These are phyloP conservation scores for Microsporum canis DNA, from an alignment of 2,329 filamentous ascomycete genomes.

Conservation along the genomic window DNA sequence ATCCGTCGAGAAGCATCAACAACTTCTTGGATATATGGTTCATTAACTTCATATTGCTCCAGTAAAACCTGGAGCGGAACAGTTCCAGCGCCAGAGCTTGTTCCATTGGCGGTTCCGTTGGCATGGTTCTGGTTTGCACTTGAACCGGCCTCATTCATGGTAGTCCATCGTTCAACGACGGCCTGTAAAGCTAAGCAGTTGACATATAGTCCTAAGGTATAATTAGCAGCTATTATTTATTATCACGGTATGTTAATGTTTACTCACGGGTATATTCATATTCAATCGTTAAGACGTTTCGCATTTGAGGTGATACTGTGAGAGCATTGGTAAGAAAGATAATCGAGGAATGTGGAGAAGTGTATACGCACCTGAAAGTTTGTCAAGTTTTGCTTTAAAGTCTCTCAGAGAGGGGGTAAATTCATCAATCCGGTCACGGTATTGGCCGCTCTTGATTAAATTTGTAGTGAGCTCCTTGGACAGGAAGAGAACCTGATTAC, in stretches of 20 bases:
- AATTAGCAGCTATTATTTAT: slow-evolving; percentile 9
- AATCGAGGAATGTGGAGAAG: background rate
- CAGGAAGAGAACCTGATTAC: slow-evolving; percentile 78
- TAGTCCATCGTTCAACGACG: slow-evolving; percentile 84
- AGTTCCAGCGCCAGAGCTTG: slow-evolving; percentile 15
- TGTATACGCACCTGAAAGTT: slow-evolving; percentile 40
- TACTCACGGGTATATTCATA: slow-evolving; percentile 76
- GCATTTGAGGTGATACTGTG: slow-evolving; percentile 46
- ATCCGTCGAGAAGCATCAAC: slow-evolving; percentile 51
- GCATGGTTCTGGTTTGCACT: slow-evolving; percentile 21
- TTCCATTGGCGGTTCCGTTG: slow-evolving; percentile 3
- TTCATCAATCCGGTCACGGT: slow-evolving; percentile 66
- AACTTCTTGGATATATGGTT: slow-evolving; percentile 51
- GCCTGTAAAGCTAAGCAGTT: slow-evolving; percentile 91
- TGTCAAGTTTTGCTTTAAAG: slow-evolving; percentile 74
- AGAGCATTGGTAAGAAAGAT: background rate
- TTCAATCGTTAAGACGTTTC: slow-evolving; percentile 78
- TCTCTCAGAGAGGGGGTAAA: slow-evolving; percentile 67
- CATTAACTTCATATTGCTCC: slow-evolving; percentile 46
- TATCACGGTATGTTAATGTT: background rate
- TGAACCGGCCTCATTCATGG: slow-evolving; percentile 39
- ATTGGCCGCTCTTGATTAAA: slow-evolving; percentile 75
- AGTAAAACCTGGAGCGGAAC: slow-evolving; percentile 32
- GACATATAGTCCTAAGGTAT: slow-evolving; percentile 54
- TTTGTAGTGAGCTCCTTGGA: slow-evolving; percentile 79